phyloP scores from a whole-genome alignment of 2,329 filamentous ascomycete species.

The Thermoascus crustaceus region DNA sequence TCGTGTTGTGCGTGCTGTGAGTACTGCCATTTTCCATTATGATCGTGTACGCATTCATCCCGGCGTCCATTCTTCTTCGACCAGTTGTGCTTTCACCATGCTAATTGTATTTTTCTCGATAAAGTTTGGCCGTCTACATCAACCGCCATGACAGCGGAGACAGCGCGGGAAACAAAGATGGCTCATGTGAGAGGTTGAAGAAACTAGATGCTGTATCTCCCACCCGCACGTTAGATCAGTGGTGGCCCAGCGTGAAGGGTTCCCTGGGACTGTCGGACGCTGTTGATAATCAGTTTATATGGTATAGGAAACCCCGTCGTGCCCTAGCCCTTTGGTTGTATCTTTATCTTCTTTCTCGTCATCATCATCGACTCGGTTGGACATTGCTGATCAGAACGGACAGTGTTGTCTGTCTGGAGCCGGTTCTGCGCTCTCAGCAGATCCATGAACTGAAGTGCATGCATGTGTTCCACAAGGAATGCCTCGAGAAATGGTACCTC shows the following conservation, averaged over 20 bases:
- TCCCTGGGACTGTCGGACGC: slow-evolving; percentile 25
- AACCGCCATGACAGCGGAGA: slow-evolving; percentile 22
- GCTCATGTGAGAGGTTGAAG: slow-evolving; percentile 22
- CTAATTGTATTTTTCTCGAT: background rate
- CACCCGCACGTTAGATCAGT: slow-evolving; percentile 28
- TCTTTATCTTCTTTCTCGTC: background rate
- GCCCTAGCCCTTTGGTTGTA: no score
- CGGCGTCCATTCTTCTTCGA: background rate
- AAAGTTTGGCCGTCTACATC: slow-evolving; percentile 25
- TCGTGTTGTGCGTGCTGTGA: slow-evolving; percentile 8
- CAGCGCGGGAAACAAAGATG: slow-evolving; percentile 16
- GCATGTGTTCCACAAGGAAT: slow-evolving; percentile 34
- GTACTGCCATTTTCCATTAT: background rate
- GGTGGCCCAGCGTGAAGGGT: slow-evolving; percentile 27
- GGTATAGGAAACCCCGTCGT: no score
- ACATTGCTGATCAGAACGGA: background rate
- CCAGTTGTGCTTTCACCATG: background rate
- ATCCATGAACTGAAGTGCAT: slow-evolving; percentile 31
- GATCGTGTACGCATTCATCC: background rate
- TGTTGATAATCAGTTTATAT: slow-evolving; percentile 28
- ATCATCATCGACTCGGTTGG: background rate
- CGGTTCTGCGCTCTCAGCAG: slow-evolving; percentile 26
- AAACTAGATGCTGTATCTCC: slow-evolving; percentile 30
- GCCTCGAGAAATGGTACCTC: slow-evolving; percentile 33
- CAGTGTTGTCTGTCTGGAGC: slow-evolving; percentile 32